Base-by-base conservation (phyloP, 257 asterid species). In the Pogostemon cablin region DNA sequence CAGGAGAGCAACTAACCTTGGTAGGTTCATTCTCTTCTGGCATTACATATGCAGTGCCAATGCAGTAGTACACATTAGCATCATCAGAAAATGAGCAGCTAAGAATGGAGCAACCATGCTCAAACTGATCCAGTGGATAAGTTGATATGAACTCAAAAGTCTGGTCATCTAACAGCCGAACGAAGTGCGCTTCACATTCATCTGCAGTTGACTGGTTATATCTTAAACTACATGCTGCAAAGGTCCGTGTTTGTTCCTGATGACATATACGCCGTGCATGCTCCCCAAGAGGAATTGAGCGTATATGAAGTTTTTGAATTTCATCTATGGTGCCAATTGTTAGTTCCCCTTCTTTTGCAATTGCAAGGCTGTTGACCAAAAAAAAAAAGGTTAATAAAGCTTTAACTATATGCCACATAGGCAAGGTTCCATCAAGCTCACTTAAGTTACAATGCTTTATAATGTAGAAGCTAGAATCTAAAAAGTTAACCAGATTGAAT, bases 31-130 rank as follows among this genome's bases (percentile, higher is more conserved):
- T 87, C 87, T 95, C 99, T 80, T 89, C 98, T 1, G 98, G 93
- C 89, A 91, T 84, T 15, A 91, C 99, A 65, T 88, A 95, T 50
- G 99, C 98, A 70, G 99, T 95, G 50, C 99, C 99, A 58, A 91
- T 83, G 34, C 99, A 91, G 76, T 95, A 95, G 82, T 89, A 95
- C 71, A 89, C 90, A 77, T 82, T 91, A 74, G 50, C 75, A 81
- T 95, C 98, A 74, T 91, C 99, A 62, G 96, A 83, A 82, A 95
- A 95, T 9, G 98, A 95, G 84, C 99, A 95, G 86, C 98, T 91
- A 62, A 95, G 87, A 72, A 95, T 83, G 65, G 98, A 95, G 81
- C 97, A 89, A 52, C 93, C 97, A 76, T 80, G 77, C 82, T 95
- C 99, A 64, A 87, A 91, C 74, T 83, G 97, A 80, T 95, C 98